These are phyloP conservation scores for Endogone sp. DNA, from an alignment of 192 early-diverging fungal species.

Conservation along the genomic window DNA sequence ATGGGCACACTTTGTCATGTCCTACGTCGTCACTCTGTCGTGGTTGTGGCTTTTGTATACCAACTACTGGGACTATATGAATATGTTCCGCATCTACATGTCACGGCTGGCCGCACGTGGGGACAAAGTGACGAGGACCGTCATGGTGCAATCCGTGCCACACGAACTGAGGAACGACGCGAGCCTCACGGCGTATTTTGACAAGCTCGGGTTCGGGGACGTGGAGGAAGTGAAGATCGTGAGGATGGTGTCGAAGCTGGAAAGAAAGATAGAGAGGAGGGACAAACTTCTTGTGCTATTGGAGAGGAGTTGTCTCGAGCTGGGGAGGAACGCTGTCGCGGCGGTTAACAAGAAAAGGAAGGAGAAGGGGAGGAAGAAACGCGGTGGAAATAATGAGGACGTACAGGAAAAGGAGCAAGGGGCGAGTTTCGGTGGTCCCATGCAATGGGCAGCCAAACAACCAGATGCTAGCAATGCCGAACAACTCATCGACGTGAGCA, in stretches of 20 bases:
- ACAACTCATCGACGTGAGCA: no score
- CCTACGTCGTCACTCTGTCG: conserved; percentile 39
- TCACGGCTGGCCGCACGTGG: neutral
- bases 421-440: no score
- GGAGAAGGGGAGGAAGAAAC: neutral
- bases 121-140: conserved; percentile 13
- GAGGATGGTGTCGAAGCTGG: conserved; percentile 13
- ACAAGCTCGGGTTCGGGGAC: conserved; percentile 6
- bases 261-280: conserved; percentile 16
- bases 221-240: conserved; percentile 21
- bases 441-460: no score
- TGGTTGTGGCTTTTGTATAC: conserved; percentile 54
- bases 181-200: conserved; percentile 16
- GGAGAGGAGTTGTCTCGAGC: conserved; percentile 13
- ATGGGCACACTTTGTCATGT: conserved; percentile 51
- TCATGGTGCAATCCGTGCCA: conserved; percentile 21
- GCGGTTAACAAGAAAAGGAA: neutral
- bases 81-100: conserved; percentile 36
- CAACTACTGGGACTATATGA: conserved; percentile 52
- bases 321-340: conserved; percentile 12
- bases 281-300: conserved; percentile 13
- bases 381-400: neutral
- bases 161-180: conserved; percentile 16
- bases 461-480: no score
- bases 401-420: no score